Base-by-base conservation (phyloP, 23 red algal species). In the Cyanidioschyzon merolae region DNA sequence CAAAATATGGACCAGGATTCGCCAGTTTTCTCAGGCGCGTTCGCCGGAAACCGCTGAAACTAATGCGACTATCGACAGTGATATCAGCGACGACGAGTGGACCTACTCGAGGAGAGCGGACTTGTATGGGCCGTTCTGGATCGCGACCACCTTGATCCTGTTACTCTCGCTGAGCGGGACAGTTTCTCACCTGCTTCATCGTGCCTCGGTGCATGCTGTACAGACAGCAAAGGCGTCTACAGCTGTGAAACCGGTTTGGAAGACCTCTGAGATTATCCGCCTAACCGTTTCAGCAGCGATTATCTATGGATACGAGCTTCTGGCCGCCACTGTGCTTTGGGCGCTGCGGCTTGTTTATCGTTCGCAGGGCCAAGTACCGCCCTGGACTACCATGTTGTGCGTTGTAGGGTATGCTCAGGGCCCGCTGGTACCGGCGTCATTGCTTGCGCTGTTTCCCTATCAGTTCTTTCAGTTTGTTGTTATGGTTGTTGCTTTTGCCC, bases 61-160 rank as follows among this genome's bases (percentile, higher is more conserved):
- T 7, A 54, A 21, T 54, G 45, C 45, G 7, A 21, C 21, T 21
- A 7, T 15, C 12, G 45, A 54, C 7, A 21, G 21, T 21, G 12
- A 54, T n/a, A 21, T 54, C 45, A 7, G 21, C 12, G 45, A 54
- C 7, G 45, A 54, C 45, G 12, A 54, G 7, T 15, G 21, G 45
- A 7, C 45, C 29, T 71, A 32, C 63, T 71, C 63, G n/a, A 71
- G 7, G 3, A 25, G 30, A 35, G 63, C 32, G 63, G 63, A 71
- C 32, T 32, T 25, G 3, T 71, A 71, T 35, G 63, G 63, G n/a
- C 63, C 63, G 12, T 71, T 71, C 32, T 71, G 63, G 63, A 35
- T 71, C n/a, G 63, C 32, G 12, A 71, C 63, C 16, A 71, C 63
- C 63, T 35, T 71, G 29, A 35, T 71, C 7, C 32, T 71, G 29